These are phyloP conservation scores for Stachybotrys chartarum DNA, from an alignment of 2,329 filamentous ascomycete genomes.

Conservation along the genomic window DNA sequence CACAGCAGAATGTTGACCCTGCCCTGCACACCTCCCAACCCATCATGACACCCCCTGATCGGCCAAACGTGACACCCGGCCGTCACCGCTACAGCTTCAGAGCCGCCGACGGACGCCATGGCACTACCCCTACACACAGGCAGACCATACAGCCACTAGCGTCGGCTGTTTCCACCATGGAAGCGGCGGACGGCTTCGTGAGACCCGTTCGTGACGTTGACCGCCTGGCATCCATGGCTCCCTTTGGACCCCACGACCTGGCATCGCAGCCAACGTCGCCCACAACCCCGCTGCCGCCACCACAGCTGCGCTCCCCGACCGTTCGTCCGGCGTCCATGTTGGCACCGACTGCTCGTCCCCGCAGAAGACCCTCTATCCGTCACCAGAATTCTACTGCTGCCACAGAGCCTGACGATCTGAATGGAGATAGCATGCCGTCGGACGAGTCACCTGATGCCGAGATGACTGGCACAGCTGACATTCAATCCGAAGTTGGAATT, in stretches of 20 bases:
- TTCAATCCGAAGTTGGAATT: constrained; percentile 77
- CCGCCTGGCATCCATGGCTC: constrained; percentile 74
- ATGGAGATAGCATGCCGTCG: constrained; percentile 74
- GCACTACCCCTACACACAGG: constrained; percentile 40
- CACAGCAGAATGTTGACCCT: constrained; percentile 15
- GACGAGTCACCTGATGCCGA: constrained; percentile 71
- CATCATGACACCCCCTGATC: constrained; percentile 9
- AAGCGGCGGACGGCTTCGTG: constrained; percentile 66
- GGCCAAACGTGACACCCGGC: constrained; percentile 11
- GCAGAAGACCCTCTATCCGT: constrained; percentile 75
- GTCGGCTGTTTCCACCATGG: constrained; percentile 59
- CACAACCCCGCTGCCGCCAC: constrained; percentile 70
- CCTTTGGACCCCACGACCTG: constrained; percentile 59
- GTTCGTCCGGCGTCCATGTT: constrained; percentile 46
- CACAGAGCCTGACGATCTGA: constrained; percentile 81
- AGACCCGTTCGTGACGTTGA: constrained; percentile 77
- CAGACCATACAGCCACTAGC: constrained; percentile 55
- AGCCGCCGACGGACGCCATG: constrained; percentile 42
- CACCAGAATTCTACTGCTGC: constrained; percentile 88
- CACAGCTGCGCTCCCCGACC: constrained; percentile 49
- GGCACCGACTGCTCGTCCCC: constrained; percentile 45
- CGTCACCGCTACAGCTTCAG: constrained; percentile 46
- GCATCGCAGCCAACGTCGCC: constrained; percentile 89
- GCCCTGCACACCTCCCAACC: constrained; percentile 8
- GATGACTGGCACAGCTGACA: constrained; percentile 71